Conservation (phyloP, 2,329 filamentous ascomycete species). For the Didymella exigua region DNA sequence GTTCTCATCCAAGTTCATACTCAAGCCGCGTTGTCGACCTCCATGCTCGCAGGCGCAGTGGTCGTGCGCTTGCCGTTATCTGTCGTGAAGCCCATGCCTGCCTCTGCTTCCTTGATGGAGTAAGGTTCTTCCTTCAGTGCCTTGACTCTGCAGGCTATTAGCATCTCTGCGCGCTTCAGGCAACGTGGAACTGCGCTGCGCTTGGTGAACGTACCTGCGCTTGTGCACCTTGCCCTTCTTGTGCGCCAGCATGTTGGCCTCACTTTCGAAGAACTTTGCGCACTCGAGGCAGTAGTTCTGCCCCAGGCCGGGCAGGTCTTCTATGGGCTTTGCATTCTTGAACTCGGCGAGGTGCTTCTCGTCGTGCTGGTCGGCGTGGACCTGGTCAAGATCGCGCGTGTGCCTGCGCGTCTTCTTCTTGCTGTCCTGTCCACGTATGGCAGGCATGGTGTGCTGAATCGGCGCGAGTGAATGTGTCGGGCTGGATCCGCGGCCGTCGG, state of each 20-base stretch:
- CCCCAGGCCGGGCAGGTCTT: conserved; percentile 88
- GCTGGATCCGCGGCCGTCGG: conserved; percentile 37
- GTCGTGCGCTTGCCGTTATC: conserved; percentile 65
- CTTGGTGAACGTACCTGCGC: conserved; percentile 74
- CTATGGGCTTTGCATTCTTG: conserved; percentile 76
- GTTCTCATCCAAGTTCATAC: no score
- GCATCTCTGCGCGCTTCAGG: not conserved
- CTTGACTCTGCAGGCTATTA: conserved; percentile 66
- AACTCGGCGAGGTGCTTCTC: conserved; percentile 80
- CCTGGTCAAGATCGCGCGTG: conserved; percentile 86
- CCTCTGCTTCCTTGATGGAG: conserved; percentile 83
- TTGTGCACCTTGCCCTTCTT: conserved; percentile 90
- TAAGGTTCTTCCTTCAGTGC: conserved; percentile 84
- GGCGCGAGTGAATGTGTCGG: conserved; percentile 12
- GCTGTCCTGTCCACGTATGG: conserved; percentile 56
- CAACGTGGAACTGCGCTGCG: no score
- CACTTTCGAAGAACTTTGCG: conserved; percentile 93
- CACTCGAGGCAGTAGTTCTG: conserved; percentile 89
- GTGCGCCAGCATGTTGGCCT: conserved; percentile 76
- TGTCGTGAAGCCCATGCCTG: conserved; percentile 72
- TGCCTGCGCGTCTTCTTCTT: conserved; percentile 56
- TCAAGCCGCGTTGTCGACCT: conserved; percentile 38
- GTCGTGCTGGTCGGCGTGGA: conserved; percentile 79
- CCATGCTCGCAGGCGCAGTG: conserved; percentile 34
- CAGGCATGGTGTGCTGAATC: conserved; percentile 52